phyloP scores from a whole-genome alignment of 176 grass and related monocot species.

The Oryza rufipogon region DNA sequence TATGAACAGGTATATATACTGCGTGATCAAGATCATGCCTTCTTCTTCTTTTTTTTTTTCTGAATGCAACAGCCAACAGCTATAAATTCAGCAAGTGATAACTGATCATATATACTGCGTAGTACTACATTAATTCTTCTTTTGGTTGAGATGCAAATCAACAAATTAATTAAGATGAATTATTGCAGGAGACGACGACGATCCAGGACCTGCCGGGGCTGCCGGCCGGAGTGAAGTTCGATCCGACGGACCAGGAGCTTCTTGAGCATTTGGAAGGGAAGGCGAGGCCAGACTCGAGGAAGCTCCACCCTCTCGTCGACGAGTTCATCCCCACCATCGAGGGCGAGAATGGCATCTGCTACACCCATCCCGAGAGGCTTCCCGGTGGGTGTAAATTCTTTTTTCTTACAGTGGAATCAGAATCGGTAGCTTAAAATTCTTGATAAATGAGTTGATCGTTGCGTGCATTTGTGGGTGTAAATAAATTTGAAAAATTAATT shows the following conservation, averaged over 20 bases:
- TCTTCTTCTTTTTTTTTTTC: not conserved
- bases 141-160: not conserved
- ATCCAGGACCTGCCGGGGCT: slow-evolving; percentile 63
- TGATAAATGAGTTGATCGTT: not conserved
- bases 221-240: slow-evolving; percentile 80
- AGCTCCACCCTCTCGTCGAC: slow-evolving; percentile 74
- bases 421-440: not conserved
- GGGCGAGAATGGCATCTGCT: slow-evolving; percentile 84
- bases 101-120: not conserved
- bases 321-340: slow-evolving; percentile 89
- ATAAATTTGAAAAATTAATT: not conserved
- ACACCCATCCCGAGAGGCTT: slow-evolving; percentile 85
- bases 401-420: too few relatives aligned
- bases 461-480: not conserved
- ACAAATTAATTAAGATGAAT: not conserved
- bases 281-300: slow-evolving; percentile 55
- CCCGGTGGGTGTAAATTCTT: slow-evolving; percentile 22
- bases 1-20: slow-evolving; percentile 41
- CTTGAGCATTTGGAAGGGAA: slow-evolving; percentile 86
- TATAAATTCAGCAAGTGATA: too few relatives aligned
- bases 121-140: not conserved
- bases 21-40: not conserved
- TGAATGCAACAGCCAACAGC: too few relatives aligned
- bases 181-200: slow-evolving; percentile 51
- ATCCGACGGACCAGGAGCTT: slow-evolving; percentile 79